Evolutionary conservation across 148 eudicot genomes (phyloP).

Genomic region (Vaccinium vitisidaea): DNA sequence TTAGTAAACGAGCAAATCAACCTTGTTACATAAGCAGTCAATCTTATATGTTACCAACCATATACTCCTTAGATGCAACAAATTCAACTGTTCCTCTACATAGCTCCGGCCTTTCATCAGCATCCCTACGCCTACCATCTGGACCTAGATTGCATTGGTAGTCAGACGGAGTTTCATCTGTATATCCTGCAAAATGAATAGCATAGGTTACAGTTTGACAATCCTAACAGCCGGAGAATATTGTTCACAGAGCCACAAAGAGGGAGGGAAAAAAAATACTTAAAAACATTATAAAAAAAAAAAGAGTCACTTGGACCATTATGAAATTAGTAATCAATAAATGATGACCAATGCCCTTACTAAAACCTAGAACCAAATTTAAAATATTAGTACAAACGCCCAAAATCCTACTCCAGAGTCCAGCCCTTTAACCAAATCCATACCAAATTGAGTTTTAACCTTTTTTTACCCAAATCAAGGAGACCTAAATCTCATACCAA

Average conservation of each 20-base stretch:
- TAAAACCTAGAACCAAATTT: no score
- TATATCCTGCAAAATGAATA: slow-evolving; percentile 60
- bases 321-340: background rate
- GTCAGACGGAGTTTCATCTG: slow-evolving; percentile 95
- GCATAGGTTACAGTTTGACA: background rate
- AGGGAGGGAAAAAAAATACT: background rate
- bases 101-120: slow-evolving; percentile 96
- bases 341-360: background rate
- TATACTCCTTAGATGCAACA: slow-evolving; percentile 87
- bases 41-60: slow-evolving; percentile 48
- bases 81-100: slow-evolving; percentile 99
- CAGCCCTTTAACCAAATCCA: no score
- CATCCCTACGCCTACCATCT: slow-evolving; percentile 98
- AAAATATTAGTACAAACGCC: no score
- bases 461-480: no score
- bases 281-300: background rate
- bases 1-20: background rate
- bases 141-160: slow-evolving; percentile 96
- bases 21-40: background rate
- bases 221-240: background rate
- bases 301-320: background rate
- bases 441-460: no score
- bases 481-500: no score
- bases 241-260: background rate
- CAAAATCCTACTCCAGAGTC: no score